Evolutionary conservation across 2,329 filamentous ascomycete genomes (phyloP).

Genomic region (Chaetothyriales sp.): DNA sequence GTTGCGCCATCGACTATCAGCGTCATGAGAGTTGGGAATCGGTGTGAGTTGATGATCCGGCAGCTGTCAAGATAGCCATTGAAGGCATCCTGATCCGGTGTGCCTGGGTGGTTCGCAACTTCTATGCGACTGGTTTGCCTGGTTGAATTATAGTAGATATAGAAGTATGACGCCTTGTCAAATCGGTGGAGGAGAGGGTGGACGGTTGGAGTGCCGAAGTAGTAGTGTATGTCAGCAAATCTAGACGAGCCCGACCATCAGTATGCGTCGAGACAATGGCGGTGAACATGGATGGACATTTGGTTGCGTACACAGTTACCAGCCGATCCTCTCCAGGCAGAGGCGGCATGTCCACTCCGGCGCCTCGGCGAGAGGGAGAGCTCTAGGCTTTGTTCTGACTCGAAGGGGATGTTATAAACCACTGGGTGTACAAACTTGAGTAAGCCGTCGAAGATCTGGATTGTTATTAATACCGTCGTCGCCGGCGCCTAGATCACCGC

Average conservation of each 20-base stretch:
- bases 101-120: conserved; percentile 49
- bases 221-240: conserved; percentile 50
- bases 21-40: conserved; percentile 45
- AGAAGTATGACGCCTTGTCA: conserved; percentile 49
- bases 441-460: background rate
- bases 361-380: background rate
- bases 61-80: conserved; percentile 39
- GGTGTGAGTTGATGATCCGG: conserved; percentile 40
- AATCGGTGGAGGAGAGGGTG: conserved; percentile 47
- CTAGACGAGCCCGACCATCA: conserved; percentile 23
- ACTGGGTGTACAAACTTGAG: background rate
- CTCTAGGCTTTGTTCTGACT: background rate
- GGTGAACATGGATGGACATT: background rate
- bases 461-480: background rate
- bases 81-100: conserved; percentile 49
- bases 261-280: background rate
- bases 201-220: conserved; percentile 41
- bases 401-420: background rate
- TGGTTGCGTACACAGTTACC: conserved; percentile 29
- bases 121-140: conserved; percentile 42
- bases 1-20: conserved; percentile 35
- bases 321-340: conserved; percentile 32
- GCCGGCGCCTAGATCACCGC: background rate
- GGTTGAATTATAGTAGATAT: conserved; percentile 44
- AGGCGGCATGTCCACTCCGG: conserved; percentile 27